Percentiles rank a stretch among this genome's conserved stretches.
These are phyloP conservation scores for Lomentospora prolificans DNA, from an alignment of 2,329 filamentous ascomycete species.

Conservation along the genomic window DNA sequence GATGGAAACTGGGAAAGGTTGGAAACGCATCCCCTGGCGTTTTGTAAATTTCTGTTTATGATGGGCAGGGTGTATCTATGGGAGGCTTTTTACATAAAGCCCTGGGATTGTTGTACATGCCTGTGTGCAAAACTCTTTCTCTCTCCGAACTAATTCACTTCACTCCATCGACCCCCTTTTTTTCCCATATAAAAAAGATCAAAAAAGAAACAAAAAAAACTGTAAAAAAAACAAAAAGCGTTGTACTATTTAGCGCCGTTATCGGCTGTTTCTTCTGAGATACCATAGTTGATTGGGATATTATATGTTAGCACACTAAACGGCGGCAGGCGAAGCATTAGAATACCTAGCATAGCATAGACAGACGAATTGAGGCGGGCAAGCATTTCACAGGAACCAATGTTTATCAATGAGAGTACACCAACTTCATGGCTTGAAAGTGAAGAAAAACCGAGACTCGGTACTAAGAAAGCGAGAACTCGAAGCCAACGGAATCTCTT, in stretches of 20 bases:
- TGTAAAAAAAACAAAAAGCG: background rate
- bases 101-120: background rate
- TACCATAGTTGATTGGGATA: background rate
- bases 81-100: background rate
- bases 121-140: background rate
- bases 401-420: no score
- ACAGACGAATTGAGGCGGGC: background rate
- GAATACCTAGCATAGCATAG: background rate
- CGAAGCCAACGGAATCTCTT: no score
- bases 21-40: background rate
- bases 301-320: background rate
- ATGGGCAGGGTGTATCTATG: background rate
- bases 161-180: background rate
- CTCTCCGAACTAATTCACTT: background rate
- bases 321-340: background rate
- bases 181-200: background rate
- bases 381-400: background rate
- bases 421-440: no score
- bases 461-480: no score
- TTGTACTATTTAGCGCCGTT: background rate
- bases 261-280: background rate
- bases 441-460: no score
- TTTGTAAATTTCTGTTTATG: background rate
- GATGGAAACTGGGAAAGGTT: background rate
- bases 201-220: background rate